Evolutionary conservation across 2,329 filamentous ascomycete species (phyloP).

Genomic region (Aureobasidium sp.): DNA sequence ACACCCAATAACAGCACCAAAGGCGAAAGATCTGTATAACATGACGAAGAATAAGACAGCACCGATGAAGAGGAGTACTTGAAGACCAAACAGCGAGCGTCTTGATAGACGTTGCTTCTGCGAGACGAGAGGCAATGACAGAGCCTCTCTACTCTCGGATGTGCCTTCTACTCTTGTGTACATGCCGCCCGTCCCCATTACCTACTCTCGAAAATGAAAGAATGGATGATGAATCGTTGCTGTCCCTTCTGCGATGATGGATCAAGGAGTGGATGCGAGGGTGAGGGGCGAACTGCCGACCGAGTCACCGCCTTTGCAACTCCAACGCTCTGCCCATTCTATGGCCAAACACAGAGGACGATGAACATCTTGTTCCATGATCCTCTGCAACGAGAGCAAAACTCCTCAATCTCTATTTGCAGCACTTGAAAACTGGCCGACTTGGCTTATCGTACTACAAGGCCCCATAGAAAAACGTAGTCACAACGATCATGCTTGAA

Average conservation of each 20-base stretch:
- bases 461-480: background rate
- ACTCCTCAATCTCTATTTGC: background rate
- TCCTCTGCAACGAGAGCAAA: background rate
- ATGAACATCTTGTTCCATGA: background rate
- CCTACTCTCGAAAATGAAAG: background rate
- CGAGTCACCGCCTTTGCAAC: background rate
- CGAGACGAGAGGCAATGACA: background rate
- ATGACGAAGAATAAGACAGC: slow-evolving; percentile 26
- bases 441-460: background rate
- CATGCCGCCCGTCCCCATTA: background rate
- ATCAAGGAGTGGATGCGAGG: background rate
- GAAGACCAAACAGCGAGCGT: slow-evolving; percentile 14
- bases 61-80: slow-evolving; percentile 15
- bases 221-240: background rate
- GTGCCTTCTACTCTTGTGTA: slow-evolving; percentile 5
- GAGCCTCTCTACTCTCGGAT: background rate
- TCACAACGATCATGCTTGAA: background rate
- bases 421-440: background rate
- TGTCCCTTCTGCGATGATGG: slow-evolving; percentile 8
- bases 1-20: slow-evolving; percentile 21
- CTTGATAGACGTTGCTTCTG: background rate
- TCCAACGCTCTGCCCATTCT: background rate
- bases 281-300: background rate
- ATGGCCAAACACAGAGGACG: background rate
- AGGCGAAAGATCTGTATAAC: slow-evolving; percentile 26